phyloP scores from a whole-genome alignment of 495 filamentous ascomycete genomes.

The Trichoderma parareesei region DNA sequence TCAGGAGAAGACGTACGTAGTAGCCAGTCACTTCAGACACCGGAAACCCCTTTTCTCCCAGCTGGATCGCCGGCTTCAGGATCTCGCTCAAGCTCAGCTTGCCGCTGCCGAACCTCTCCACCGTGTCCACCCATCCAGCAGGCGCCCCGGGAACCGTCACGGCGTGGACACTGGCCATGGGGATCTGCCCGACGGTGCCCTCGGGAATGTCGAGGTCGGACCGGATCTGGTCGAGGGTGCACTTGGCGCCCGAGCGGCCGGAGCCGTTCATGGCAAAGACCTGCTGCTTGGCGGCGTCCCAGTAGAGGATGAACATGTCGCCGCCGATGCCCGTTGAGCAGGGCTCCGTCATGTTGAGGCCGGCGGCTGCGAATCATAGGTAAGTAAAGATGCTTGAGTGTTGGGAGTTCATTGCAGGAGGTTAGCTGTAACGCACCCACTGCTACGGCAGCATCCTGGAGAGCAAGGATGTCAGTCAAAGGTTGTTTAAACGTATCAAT shows the following conservation, averaged over 20 bases:
- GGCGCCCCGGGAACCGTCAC: conserved; percentile 85
- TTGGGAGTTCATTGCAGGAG: background rate
- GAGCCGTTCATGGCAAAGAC: conserved; percentile 87
- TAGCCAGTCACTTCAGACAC: conserved; percentile 70
- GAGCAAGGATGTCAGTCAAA: conserved; percentile 11
- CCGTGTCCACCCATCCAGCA: conserved; percentile 87
- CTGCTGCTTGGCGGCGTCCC: conserved; percentile 70
- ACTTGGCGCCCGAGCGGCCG: conserved; percentile 65
- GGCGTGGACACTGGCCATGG: conserved; percentile 67
- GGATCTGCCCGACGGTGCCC: conserved; percentile 55
- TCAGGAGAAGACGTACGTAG: conserved; percentile 47
- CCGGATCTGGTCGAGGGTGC: conserved; percentile 60
- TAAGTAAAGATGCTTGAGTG: background rate
- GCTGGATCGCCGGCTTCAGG: conserved; percentile 71
- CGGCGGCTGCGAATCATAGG: conserved; percentile 51
- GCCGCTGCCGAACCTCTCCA: conserved; percentile 88
- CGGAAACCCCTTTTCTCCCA: conserved; percentile 84
- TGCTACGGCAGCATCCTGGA: conserved; percentile 86
- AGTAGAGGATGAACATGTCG: conserved; percentile 97
- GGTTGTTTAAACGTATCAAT: too few relatives aligned
- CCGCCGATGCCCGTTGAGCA: conserved; percentile 93
- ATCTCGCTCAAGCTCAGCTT: conserved; percentile 73
- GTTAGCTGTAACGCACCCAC: conserved; percentile 21
- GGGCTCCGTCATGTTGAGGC: conserved; percentile 88
- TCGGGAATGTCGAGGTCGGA: conserved; percentile 59